Percentiles rank a stretch among this genome's conserved stretches.
Conservation (phyloP, 2,329 filamentous ascomycete genomes). For the Alternaria sp. region DNA sequence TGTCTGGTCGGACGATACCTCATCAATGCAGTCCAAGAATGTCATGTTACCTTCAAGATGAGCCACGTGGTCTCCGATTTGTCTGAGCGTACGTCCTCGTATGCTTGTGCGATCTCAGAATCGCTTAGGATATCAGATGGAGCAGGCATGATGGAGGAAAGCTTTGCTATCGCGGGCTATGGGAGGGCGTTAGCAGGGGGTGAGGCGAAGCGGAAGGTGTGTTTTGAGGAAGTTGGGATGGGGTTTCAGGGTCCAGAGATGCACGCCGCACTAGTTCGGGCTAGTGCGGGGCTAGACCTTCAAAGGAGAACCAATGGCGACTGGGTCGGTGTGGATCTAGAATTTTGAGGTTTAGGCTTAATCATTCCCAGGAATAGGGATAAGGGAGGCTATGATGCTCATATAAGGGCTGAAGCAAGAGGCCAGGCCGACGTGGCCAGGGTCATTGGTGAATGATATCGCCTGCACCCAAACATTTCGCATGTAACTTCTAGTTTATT, state of each 20-base stretch:
- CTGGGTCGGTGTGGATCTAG: not conserved
- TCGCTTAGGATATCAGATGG: conserved; percentile 44
- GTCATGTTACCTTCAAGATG: conserved; percentile 65
- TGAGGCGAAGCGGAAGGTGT: not conserved
- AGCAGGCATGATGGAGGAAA: conserved; percentile 32
- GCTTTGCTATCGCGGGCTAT: not conserved
- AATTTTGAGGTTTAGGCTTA: not conserved
- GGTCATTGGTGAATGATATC: not conserved
- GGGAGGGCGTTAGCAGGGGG: not conserved
- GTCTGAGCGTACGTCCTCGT: conserved; percentile 72
- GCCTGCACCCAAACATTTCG: no score
- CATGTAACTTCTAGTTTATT: no score
- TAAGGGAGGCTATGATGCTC: not conserved
- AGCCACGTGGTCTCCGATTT: conserved; percentile 73
- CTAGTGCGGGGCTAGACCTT: conserved; percentile 20
- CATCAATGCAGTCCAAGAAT: not conserved
- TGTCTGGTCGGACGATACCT: not conserved
- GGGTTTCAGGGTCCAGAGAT: conserved; percentile 8
- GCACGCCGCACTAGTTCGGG: not conserved
- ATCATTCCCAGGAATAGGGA: not conserved
- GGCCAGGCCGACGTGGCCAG: not conserved
- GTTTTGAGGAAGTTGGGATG: conserved; percentile 28
- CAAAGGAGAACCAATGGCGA: not conserved
- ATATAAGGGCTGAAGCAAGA: not conserved
- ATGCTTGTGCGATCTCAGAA: conserved; percentile 69